phyloP scores from a whole-genome alignment of 768 basidiomycete genomes.

The Leccinellum albellum region DNA sequence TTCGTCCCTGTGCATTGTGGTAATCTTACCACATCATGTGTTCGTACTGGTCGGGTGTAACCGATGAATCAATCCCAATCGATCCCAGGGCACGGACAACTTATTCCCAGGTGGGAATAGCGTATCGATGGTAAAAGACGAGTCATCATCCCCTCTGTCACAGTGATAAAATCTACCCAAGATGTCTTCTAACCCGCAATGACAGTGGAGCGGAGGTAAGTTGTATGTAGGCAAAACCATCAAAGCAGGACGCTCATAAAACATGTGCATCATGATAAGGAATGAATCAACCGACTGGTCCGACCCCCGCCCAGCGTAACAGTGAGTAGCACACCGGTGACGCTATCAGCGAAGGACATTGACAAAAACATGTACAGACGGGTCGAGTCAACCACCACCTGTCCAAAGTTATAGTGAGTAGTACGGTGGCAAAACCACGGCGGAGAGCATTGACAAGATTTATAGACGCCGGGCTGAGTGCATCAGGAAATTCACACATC shows the following conservation, averaged over 20 bases:
- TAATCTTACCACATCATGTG: background rate
- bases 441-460: slow-evolving; percentile 1
- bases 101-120: background rate
- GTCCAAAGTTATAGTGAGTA: background rate
- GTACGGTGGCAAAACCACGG: background rate
- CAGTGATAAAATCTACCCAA: background rate
- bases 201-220: background rate
- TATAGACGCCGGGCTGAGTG: no score
- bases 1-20: background rate
- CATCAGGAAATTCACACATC: no score
- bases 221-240: background rate
- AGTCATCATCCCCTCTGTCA: background rate
- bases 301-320: background rate
- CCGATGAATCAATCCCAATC: background rate
- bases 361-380: background rate
- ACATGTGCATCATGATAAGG: background rate
- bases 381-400: background rate
- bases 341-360: background rate
- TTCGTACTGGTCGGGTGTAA: background rate
- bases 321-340: background rate
- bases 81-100: background rate
- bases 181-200: background rate
- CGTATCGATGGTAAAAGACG: no score
- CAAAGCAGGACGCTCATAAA: background rate
- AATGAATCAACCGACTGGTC: background rate